Percentiles rank a stretch among this genome's conserved stretches.
Evolutionary conservation across 768 basidiomycete species (phyloP).

Genomic region (Coprinellus micaceus): DNA sequence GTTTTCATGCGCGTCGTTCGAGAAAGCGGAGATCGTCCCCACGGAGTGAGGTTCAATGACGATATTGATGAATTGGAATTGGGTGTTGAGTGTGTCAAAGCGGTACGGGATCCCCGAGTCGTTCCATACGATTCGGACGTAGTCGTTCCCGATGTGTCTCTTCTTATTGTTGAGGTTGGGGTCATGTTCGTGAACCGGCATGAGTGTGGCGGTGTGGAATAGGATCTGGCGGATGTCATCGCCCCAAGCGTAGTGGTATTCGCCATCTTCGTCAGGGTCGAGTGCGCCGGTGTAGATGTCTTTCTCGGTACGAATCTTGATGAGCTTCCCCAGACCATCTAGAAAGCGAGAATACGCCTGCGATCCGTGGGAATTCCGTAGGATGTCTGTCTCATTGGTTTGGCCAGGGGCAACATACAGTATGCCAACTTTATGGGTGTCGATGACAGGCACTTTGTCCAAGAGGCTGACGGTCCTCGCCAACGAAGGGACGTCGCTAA

Average conservation of each 20-base stretch:
- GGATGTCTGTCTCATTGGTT: slow-evolving; percentile 76
- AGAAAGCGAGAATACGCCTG: slow-evolving; percentile 94
- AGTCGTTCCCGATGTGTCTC: slow-evolving; percentile 95
- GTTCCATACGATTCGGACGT: slow-evolving; percentile 95
- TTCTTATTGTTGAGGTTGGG: slow-evolving; percentile 82
- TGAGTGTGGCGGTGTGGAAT: slow-evolving; percentile 95
- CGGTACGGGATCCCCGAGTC: slow-evolving; percentile 86
- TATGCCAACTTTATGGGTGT: slow-evolving; percentile 95
- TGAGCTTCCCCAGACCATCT: slow-evolving; percentile 82
- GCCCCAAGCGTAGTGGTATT: slow-evolving; percentile 99
- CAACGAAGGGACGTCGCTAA: slow-evolving; percentile 33
- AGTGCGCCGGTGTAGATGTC: slow-evolving; percentile 93
- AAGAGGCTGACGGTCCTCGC: slow-evolving; percentile 61
- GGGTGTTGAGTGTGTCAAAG: slow-evolving; percentile 88
- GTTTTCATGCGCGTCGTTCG: slow-evolving; percentile 79
- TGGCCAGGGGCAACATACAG: slow-evolving; percentile 95
- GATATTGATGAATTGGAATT: slow-evolving; percentile 97
- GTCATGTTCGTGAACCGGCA: slow-evolving; percentile 77
- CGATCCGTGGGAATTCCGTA: slow-evolving; percentile 88
- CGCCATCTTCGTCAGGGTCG: slow-evolving; percentile 88
- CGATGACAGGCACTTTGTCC: slow-evolving; percentile 89
- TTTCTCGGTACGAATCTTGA: slow-evolving; percentile 83
- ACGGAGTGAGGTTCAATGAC: slow-evolving; percentile 91
- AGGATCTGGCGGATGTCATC: slow-evolving; percentile 94
- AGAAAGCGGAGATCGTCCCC: slow-evolving; percentile 81